Evolutionary conservation across 78 protist genomes (phyloP).

Genomic region (Mastigamoeba balamuthi): DNA sequence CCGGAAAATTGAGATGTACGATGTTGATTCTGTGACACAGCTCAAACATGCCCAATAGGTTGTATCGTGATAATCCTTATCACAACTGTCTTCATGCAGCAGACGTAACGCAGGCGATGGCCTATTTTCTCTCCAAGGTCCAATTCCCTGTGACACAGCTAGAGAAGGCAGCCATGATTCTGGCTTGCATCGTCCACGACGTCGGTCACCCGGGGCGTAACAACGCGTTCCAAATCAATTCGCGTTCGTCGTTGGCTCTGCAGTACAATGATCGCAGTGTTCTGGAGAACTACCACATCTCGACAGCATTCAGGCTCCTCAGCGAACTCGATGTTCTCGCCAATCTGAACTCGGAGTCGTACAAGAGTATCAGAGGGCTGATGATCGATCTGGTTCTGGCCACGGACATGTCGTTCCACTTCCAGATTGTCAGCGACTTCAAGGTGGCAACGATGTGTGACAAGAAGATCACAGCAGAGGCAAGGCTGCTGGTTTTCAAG

Average conservation of each 20-base stretch:
- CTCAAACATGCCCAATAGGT: too few species aligned
- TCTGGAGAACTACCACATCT: conserved; percentile 51
- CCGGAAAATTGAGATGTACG: too few species aligned
- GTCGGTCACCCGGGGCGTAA: conserved; percentile 43
- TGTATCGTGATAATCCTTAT: too few species aligned
- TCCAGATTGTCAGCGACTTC: conserved; percentile 11
- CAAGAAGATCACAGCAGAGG: background rate
- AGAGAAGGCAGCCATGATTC: conserved; percentile 5
- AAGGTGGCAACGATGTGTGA: too few species aligned
- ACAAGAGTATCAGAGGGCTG: conserved; percentile 4
- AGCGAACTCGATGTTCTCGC: background rate
- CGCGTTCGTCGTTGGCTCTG: background rate
- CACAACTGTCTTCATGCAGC: conserved; percentile 49
- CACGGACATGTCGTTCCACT: conserved; percentile 26
- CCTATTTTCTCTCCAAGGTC: too few species aligned
- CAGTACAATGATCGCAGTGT: conserved; percentile 34
- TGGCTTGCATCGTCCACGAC: conserved; percentile 50
- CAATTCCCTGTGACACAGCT: too few species aligned
- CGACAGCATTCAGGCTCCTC: background rate
- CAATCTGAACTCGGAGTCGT: background rate
- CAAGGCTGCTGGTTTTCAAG: conserved; percentile 1
- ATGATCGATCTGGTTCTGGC: conserved; percentile 30
- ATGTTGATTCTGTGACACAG: too few species aligned
- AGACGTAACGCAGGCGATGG: conserved; percentile 34
- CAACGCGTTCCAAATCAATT: conserved; percentile 15